phyloP scores from a whole-genome alignment of 139 green algal genomes.

The Chlorella sp. region DNA sequence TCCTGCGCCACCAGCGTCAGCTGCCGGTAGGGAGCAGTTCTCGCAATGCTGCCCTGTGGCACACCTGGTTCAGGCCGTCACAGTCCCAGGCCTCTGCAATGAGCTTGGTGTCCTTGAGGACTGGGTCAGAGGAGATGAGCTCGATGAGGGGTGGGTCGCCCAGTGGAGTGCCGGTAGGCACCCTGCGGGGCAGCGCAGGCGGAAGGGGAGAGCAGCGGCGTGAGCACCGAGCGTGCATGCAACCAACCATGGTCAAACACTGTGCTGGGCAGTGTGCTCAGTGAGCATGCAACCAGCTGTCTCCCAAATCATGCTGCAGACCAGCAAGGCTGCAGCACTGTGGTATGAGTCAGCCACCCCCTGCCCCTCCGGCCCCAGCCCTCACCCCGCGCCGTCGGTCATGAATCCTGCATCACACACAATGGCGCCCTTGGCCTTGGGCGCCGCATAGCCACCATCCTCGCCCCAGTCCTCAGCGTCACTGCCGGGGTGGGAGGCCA shows the following conservation, averaged over 20 bases:
- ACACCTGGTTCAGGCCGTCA: constrained; percentile 96
- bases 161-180: constrained; percentile 92
- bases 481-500: neutral
- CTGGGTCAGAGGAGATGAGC: constrained; percentile 90
- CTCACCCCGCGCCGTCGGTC: constrained; percentile 71
- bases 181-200: neutral
- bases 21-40: no score
- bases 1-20: no score
- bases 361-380: no score
- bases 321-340: no score
- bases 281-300: no score
- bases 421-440: constrained; percentile 17
- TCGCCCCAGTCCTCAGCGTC: constrained; percentile 24
- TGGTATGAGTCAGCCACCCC: no score
- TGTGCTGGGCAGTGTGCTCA: no score
- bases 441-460: constrained; percentile 23
- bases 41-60: no score
- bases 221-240: no score
- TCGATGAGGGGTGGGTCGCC: constrained; percentile 92
- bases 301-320: no score
- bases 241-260: no score
- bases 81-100: constrained; percentile 99
- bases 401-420: constrained; percentile 56
- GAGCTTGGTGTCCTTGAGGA: constrained; percentile 92
- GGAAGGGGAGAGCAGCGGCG: no score